A percentile compares a stretch with the other conserved stretches of the same genome.
Evolutionary conservation across 176 grass and related monocot species (phyloP).

Genomic region (Panicum miliaceum): DNA sequence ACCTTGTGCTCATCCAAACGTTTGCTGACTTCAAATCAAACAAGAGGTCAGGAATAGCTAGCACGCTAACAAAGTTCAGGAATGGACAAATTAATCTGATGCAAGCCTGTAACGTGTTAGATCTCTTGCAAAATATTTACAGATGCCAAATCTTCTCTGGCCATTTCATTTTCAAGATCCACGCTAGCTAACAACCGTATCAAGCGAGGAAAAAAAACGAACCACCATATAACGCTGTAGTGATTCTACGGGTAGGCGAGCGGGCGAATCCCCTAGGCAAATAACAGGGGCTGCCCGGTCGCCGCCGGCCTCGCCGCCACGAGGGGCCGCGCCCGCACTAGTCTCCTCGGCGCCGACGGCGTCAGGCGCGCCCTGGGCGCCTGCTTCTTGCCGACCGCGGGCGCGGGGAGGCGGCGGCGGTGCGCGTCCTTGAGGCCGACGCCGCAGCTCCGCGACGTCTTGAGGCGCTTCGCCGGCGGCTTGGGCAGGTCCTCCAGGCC

Average conservation of each 20-base stretch:
- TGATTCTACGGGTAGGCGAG: not conserved
- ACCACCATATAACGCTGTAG: not conserved
- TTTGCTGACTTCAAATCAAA: not conserved
- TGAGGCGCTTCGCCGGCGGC: slow-evolving; percentile 59
- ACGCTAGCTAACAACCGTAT: slow-evolving; percentile 7
- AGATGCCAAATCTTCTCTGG: not conserved
- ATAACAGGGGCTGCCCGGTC: slow-evolving; percentile 45
- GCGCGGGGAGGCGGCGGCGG: not conserved
- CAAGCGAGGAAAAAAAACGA: not conserved
- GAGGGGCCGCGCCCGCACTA: slow-evolving; percentile 28
- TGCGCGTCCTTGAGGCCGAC: slow-evolving; percentile 54
- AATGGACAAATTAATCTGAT: not conserved
- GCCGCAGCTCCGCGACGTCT: slow-evolving; percentile 59
- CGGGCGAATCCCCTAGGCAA: slow-evolving; percentile 44
- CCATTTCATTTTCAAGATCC: slow-evolving; percentile 31
- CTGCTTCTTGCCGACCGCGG: slow-evolving; percentile 24
- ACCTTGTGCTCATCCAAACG: not conserved
- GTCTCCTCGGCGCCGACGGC: not conserved
- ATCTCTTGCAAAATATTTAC: slow-evolving; percentile 37
- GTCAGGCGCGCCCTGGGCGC: not conserved
- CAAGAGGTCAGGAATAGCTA: not conserved
- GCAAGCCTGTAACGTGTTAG: not conserved
- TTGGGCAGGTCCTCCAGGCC: slow-evolving; percentile 66
- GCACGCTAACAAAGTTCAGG: not conserved
- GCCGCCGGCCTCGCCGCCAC: not conserved